Base-by-base conservation (phyloP, 2,329 filamentous ascomycete genomes). In the Fonsecaea pugnacius region DNA sequence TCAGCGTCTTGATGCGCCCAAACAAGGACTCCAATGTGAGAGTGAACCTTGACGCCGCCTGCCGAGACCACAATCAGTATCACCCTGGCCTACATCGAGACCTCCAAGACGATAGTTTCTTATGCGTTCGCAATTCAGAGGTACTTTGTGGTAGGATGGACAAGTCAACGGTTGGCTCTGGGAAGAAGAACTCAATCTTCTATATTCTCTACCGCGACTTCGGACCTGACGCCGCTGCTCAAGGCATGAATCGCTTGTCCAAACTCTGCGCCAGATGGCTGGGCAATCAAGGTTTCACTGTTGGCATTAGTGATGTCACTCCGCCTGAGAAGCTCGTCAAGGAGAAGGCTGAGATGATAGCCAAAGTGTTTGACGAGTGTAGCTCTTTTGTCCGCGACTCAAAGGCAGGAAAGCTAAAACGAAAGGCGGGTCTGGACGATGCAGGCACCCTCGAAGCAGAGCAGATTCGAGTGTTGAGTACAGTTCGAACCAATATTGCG, bases 71-170 rank as follows among this genome's bases (percentile, higher is more conserved):
- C 70, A 80, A 78, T 64, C 85, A 84, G 1, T 80, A 79, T 59
- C 78, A 80, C 51, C 87, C 88, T 1, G 88, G 91, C 68, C 88
- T 96, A 79, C 91, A 94, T 72, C 87, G 90, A 16, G 91, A 95
- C 70, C 65, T 70, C 4, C 70, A 72, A 58, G 67, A 72, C 36
- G 95, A 99, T 75, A 88, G 89, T 7, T 98, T 91, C 85, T 82
- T 99, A 9, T 92, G 96, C 14, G 89, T 99, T 67, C 90, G 94
- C 63, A 98, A 99, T 75, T 98, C 94, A 0, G 93, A 97, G 75
- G 88, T 98, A 67, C 96, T 99, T 91, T 98, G 94, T 74, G 95
- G 95, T 66, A 86, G 89, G 65, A 97, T 98, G 92, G 95, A 99
- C 81, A 99, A 99, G 78, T 91, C 91, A 1, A 98, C 93, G 0